Conservation (phyloP, 2,329 filamentous ascomycete species). For the Xylaria sp. region DNA sequence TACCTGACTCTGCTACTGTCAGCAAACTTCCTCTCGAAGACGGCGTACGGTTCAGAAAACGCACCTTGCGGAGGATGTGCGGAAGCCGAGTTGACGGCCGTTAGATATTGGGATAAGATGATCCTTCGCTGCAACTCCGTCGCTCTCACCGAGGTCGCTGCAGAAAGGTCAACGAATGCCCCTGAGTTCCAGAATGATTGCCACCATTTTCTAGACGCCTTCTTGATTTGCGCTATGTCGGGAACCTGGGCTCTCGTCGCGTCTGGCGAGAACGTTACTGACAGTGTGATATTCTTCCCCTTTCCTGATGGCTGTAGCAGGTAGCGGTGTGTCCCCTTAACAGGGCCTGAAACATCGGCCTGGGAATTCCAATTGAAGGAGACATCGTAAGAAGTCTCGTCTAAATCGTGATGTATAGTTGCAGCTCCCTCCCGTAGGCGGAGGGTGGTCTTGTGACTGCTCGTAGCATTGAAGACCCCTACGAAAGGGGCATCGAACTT, state of each 20-base stretch:
- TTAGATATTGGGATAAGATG: slow-evolving; percentile 63
- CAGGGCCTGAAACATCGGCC: slow-evolving; percentile 50
- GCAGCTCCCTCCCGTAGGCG: slow-evolving; percentile 47
- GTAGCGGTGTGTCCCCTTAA: slow-evolving; percentile 56
- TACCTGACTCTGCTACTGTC: slow-evolving; percentile 40
- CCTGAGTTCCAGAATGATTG: slow-evolving; percentile 60
- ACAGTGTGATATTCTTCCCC: slow-evolving; percentile 46
- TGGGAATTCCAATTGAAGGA: slow-evolving; percentile 52
- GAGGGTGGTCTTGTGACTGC: slow-evolving; percentile 56
- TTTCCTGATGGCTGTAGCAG: slow-evolving; percentile 48
- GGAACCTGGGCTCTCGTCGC: slow-evolving; percentile 38
- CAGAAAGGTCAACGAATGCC: slow-evolving; percentile 62
- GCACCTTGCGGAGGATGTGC: slow-evolving; percentile 58
- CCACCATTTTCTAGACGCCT: slow-evolving; percentile 57
- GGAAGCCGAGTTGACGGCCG: slow-evolving; percentile 63
- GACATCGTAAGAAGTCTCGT: slow-evolving; percentile 56
- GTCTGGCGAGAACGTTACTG: slow-evolving; percentile 49
- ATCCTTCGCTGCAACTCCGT: slow-evolving; percentile 63
- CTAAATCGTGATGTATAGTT: slow-evolving; percentile 56
- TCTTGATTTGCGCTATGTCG: slow-evolving; percentile 44
- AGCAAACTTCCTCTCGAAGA: slow-evolving; percentile 5
- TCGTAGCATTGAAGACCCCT: slow-evolving; percentile 60
- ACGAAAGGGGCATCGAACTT: slow-evolving; percentile 67
- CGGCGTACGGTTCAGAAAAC: not conserved
- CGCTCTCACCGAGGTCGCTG: slow-evolving; percentile 53